Evolutionary conservation across 164 flowering plant genomes (phyloP).

Genomic region (Vitis riparia): DNA sequence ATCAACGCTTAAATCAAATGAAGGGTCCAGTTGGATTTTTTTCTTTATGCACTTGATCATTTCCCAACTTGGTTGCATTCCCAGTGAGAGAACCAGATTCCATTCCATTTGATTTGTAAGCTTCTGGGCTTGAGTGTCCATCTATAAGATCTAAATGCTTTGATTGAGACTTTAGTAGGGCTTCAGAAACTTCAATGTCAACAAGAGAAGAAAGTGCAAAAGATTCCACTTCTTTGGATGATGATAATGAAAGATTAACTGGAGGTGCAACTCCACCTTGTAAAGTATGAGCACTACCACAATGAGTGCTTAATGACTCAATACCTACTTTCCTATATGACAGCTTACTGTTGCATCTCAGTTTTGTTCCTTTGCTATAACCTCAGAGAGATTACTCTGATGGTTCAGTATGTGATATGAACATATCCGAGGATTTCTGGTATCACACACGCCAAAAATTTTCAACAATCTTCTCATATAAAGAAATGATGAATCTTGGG

Average conservation of each 20-base stretch:
- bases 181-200: constrained; percentile 6
- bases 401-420: constrained; percentile 1
- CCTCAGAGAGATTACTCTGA: constrained; percentile 2
- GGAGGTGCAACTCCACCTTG: no score
- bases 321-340: no score
- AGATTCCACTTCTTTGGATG: constrained; percentile 17
- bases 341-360: no score
- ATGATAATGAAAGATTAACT: constrained; percentile 18
- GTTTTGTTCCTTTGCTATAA: background rate
- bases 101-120: constrained; percentile 5
- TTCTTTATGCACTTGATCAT: background rate
- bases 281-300: no score
- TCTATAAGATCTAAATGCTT: constrained; percentile 11
- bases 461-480: constrained; percentile 65
- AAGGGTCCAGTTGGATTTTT: constrained; percentile 8
- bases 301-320: no score
- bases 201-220: constrained; percentile 8
- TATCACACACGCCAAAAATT: constrained; percentile 58
- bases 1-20: constrained; percentile 10
- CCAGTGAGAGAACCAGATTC: background rate
- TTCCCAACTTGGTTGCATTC: constrained; percentile 8
- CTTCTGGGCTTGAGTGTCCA: constrained; percentile 10
- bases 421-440: constrained; percentile 10
- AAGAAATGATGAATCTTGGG: constrained; percentile 58
- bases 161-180: constrained; percentile 4